A percentile compares a stretch with the other conserved stretches of the same genome.
Evolutionary conservation across 2,329 filamentous ascomycete genomes (phyloP).

Genomic region (Pyrenochaeta sp.): DNA sequence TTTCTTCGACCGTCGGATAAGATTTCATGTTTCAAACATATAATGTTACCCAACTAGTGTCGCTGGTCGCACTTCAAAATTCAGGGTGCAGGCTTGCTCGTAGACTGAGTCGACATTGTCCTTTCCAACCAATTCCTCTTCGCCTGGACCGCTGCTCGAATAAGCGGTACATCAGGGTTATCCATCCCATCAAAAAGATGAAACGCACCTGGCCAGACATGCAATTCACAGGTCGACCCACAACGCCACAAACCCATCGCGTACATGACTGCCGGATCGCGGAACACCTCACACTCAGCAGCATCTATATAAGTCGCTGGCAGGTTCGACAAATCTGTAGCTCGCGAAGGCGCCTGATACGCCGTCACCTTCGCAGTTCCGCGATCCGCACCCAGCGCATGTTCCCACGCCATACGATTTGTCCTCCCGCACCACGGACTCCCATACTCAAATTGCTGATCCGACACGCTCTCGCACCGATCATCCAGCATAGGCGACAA

Average conservation of each 20-base stretch:
- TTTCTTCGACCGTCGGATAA: no score
- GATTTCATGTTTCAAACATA: no score
- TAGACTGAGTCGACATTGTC: no score
- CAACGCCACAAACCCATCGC: conserved; percentile 24
- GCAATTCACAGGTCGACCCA: conserved; percentile 26
- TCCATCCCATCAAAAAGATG: conserved; percentile 23
- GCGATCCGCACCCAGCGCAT: conserved; percentile 12
- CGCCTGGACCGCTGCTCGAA: conserved; percentile 16
- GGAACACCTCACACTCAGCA: conserved; percentile 30
- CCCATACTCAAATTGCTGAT: conserved; percentile 23
- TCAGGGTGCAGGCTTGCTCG: no score
- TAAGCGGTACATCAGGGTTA: conserved; percentile 9
- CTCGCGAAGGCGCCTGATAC: conserved; percentile 20
- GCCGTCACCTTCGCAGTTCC: conserved; percentile 13
- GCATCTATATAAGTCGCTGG: conserved; percentile 24
- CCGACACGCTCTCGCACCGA: conserved; percentile 19
- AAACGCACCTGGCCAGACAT: conserved; percentile 22
- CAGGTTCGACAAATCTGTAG: conserved; percentile 17
- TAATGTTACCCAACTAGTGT: no score
- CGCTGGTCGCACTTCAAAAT: no score
- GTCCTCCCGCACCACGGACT: conserved; percentile 12
- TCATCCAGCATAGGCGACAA: conserved; percentile 21
- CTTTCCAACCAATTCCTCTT: no score
- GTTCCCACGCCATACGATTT: conserved; percentile 17
- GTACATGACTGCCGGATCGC: conserved; percentile 21